phyloP scores from a whole-genome alignment of 2,329 filamentous ascomycete species.

The Emergomyces orientalis region DNA sequence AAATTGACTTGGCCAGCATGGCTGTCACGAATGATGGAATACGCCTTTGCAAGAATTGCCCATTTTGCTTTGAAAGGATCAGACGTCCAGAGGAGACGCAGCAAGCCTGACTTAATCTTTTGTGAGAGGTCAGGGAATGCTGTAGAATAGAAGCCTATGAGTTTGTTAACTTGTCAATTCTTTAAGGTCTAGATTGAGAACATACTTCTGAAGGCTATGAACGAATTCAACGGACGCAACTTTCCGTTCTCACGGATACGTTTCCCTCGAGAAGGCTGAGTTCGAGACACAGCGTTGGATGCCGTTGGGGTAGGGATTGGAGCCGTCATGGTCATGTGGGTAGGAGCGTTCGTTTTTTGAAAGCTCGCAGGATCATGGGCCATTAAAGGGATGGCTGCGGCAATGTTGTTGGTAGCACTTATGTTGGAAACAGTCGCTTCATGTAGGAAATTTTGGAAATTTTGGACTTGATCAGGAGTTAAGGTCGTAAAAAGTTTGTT shows the following conservation, averaged over 20 bases:
- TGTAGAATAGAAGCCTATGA: constrained; percentile 40
- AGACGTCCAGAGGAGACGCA: constrained; percentile 43
- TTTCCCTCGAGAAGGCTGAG: constrained; percentile 16
- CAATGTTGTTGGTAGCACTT: constrained; percentile 4
- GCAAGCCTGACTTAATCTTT: constrained; percentile 44
- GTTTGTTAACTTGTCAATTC: constrained; percentile 8
- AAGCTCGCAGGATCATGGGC: constrained; percentile 8
- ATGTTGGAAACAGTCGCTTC: constrained; percentile 10
- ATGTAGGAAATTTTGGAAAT: constrained; percentile 18
- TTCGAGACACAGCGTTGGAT: constrained; percentile 10
- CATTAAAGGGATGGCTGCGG: constrained; percentile 4
- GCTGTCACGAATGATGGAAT: constrained; percentile 46
- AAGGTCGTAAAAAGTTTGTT: constrained; percentile 22
- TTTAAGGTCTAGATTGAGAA: constrained; percentile 3
- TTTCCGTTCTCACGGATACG: constrained; percentile 17
- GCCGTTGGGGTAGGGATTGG: not conserved
- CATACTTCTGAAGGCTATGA: constrained; percentile 33
- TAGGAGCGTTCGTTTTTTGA: constrained; percentile 3
- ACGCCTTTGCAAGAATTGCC: constrained; percentile 47
- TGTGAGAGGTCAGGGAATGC: constrained; percentile 42
- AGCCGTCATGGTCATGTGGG: constrained; percentile 5
- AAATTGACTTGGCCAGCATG: constrained; percentile 41
- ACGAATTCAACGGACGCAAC: constrained; percentile 29
- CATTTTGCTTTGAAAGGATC: constrained; percentile 46
- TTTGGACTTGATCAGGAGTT: constrained; percentile 19